These are phyloP conservation scores for Agrocybe chaxingu DNA, from an alignment of 768 basidiomycete species.

Conservation along the genomic window DNA sequence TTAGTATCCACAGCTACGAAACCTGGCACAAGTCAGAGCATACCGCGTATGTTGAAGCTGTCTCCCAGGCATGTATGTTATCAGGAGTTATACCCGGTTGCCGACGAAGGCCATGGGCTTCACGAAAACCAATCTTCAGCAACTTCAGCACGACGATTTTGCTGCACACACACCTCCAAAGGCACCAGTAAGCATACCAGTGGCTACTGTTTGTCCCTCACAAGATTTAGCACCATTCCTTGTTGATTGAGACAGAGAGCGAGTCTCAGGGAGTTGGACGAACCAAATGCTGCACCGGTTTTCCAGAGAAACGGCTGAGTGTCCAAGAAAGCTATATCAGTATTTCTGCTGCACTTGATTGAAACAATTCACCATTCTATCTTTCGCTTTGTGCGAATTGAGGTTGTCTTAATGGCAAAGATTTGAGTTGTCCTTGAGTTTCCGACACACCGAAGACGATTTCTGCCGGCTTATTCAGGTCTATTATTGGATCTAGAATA, in stretches of 20 bases:
- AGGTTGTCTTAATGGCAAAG: too few relatives aligned
- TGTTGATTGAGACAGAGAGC: neutral
- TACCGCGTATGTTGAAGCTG: slow-evolving; percentile 64
- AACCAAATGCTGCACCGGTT: slow-evolving; percentile 40
- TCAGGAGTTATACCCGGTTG: slow-evolving; percentile 46
- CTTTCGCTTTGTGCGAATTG: too few relatives aligned
- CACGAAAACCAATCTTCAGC: neutral
- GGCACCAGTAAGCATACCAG: slow-evolving; percentile 60
- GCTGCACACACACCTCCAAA: slow-evolving; percentile 45
- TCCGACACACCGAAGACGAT: too few relatives aligned
- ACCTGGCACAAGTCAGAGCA: slow-evolving; percentile 10
- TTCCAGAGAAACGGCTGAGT: slow-evolving; percentile 35
- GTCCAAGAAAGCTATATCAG: neutral
- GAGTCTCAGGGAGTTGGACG: slow-evolving; percentile 4
- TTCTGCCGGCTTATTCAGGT: too few relatives aligned
- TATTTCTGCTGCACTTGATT: neutral
- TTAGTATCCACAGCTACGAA: neutral
- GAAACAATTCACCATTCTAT: neutral
- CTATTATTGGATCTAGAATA: neutral
- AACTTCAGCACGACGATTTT: neutral
- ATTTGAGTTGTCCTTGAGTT: too few relatives aligned
- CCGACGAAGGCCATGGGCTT: slow-evolving; percentile 55
- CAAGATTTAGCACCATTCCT: neutral
- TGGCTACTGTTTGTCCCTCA: slow-evolving; percentile 23
- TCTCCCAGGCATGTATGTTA: slow-evolving; percentile 56